Percentiles rank a stretch among this genome's conserved stretches.
Conservation (phyloP, 345 rosid species). For the Dipteronia sinensis region DNA sequence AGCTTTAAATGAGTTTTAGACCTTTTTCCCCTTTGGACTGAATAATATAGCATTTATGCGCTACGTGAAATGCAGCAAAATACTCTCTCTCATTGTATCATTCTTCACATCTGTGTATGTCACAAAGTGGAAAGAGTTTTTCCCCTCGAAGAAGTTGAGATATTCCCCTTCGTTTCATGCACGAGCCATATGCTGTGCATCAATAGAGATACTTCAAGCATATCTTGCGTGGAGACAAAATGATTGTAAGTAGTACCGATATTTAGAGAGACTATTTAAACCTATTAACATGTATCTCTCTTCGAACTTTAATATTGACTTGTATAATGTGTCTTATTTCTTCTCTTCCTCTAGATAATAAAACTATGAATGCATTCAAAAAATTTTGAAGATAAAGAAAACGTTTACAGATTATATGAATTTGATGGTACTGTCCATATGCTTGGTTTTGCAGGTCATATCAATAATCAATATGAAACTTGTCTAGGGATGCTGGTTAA, state of each 20-base stretch:
- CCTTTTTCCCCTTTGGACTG: conserved; percentile 4
- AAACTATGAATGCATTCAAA: not conserved
- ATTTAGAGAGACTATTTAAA: not conserved
- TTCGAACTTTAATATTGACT: not conserved
- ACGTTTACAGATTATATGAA: conserved; percentile 1
- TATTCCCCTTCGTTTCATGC: conserved; percentile 71
- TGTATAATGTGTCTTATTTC: not conserved
- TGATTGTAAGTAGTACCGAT: conserved; percentile 56
- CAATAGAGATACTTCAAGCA: conserved; percentile 74
- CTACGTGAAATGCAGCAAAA: conserved; percentile 65
- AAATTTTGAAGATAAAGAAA: not conserved
- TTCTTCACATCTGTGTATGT: conserved; percentile 66
- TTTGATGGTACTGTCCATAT: not conserved
- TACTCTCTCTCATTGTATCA: conserved; percentile 67
- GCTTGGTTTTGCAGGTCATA: conserved; percentile 60
- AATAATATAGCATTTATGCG: conserved; percentile 16
- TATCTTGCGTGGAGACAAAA: conserved; percentile 91
- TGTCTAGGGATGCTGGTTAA: conserved; percentile 80
- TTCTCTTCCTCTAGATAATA: not conserved
- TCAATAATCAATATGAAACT: conserved; percentile 58
- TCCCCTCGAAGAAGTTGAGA: conserved; percentile 53
- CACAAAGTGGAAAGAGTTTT: conserved; percentile 74
- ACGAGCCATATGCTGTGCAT: conserved; percentile 60
- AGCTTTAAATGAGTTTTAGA: not conserved
- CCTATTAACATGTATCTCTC: not conserved